Percentiles rank a stretch among this genome's conserved stretches.
Conservation (phyloP, 1,139 yeast species). For the Hanseniaspora uvarum region DNA sequence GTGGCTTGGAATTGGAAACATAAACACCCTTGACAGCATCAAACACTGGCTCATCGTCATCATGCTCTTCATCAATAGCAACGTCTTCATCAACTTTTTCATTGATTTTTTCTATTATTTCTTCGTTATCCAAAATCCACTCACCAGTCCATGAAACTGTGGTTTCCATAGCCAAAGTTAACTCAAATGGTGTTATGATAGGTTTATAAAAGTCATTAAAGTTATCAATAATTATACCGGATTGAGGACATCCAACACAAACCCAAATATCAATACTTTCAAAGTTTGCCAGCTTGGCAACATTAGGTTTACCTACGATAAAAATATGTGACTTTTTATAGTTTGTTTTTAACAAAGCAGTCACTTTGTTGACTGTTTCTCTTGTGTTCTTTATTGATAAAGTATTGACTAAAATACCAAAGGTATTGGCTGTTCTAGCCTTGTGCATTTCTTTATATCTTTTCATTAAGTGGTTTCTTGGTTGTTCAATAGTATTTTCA, state of each 20-base stretch:
- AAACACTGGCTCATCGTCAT: slow-evolving; percentile 70
- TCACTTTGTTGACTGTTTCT: slow-evolving; percentile 49
- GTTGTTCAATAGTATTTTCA: slow-evolving; percentile 36
- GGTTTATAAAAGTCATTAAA: slow-evolving; percentile 77
- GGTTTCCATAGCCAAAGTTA: slow-evolving; percentile 63
- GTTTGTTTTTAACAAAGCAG: slow-evolving; percentile 51
- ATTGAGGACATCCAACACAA: slow-evolving; percentile 85
- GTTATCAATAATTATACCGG: slow-evolving; percentile 77
- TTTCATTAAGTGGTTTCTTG: slow-evolving; percentile 67
- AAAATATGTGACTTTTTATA: slow-evolving; percentile 88
- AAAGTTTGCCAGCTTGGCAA: slow-evolving; percentile 89
- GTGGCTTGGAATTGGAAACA: slow-evolving; percentile 60
- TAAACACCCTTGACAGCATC: slow-evolving; percentile 79
- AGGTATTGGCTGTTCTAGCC: slow-evolving; percentile 82
- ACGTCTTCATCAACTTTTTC: slow-evolving; percentile 30
- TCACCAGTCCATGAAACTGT: slow-evolving; percentile 82
- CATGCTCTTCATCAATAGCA: slow-evolving; percentile 26
- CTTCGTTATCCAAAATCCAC: slow-evolving; percentile 75
- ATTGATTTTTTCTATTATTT: slow-evolving; percentile 30
- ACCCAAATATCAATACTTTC: slow-evolving; percentile 91
- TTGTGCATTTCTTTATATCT: slow-evolving; percentile 78
- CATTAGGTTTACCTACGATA: slow-evolving; percentile 98
- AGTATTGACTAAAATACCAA: slow-evolving; percentile 85
- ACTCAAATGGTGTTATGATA: slow-evolving; percentile 85
- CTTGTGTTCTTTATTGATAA: slow-evolving; percentile 67